Base-by-base conservation (phyloP, 2,329 filamentous ascomycete species). In the Cladosporium phlei region DNA sequence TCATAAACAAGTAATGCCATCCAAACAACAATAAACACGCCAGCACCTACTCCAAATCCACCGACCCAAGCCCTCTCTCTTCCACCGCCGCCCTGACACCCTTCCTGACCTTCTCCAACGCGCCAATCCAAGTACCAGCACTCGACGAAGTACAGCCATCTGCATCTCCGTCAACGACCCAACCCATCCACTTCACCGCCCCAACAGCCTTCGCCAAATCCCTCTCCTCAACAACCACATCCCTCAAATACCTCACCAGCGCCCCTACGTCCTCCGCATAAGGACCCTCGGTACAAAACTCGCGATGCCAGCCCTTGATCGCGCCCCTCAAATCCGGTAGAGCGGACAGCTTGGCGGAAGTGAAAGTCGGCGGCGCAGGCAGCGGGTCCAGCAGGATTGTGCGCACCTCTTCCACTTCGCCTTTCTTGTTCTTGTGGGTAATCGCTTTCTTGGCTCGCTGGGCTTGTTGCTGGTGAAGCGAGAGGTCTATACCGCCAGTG, bases 221-320 rank as follows among this genome's bases (percentile, higher is more conserved):
- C 48, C 77, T 73, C 65, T 97, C 93, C 48, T 91, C 83, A 5
- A 55, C 22, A 0, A 95, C 76, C 0, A 97, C 87, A 20, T 76
- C 77, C 4, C 64, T 71, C 22, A 97, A 65, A 64, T 95, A 97
- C 58, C 73, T 77, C 45, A 76, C 79, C 50, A 97, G 72, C 28
- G 90, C 82, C 30, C 75, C 76, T 0, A 91, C 83, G 65, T 98
- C 93, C 48, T 86, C 81, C 0, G 69, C 68, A 65, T 93, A 89
- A 1, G 93, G 93, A 0, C 86, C 88, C 3, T 90, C 84, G 4
- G 73, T 73, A 27, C 66, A 70, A 51, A 91, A 95, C 50, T 84
- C 81, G 2, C 69, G 62, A 53, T 88, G 77, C 93, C 93, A 98
- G 3, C 79, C 79, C 46, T 74, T 78, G 11, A 96, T 70, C 60